Base-by-base conservation (phyloP, 805 yeast species). In the Sugiyamaella marilandica region DNA sequence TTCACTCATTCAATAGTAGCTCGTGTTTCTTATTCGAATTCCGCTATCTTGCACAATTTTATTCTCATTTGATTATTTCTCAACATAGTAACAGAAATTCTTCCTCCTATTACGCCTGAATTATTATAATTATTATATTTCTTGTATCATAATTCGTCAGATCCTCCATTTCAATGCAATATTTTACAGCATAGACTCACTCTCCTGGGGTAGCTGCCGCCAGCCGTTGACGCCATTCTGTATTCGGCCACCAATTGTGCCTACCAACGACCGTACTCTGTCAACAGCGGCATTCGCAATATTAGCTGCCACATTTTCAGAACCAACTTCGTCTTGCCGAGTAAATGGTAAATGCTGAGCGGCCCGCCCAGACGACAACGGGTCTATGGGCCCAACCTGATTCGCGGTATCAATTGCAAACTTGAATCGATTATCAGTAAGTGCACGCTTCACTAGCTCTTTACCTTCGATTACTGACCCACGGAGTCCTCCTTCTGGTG, bases 401-500 rank as follows among this genome's bases (percentile, higher is more conserved):
- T 24, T 26, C 13, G 9, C 21, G 13, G 13, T 36, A 31, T 54
- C 53, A 13, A 58, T 51, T 2, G 63, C 62, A 43, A 49, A 61
- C 33, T 60, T 36, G 50, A 51, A 62, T 16, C 60, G 49, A 1
- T 60, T 41, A 39, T 62, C 69, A 16, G 59, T 62, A 11, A 66
- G 51, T 1, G 71, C 64, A 5, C 71, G 53, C 11, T 57, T 45
- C 18, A 67, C 69, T 2, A 69, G 61, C 52, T 65, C 70, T 5
- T 67, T 57, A 36, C 73, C 73, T 47, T 69, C 73, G 3, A 66
- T 56, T 29, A 61, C 60, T 5, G 68, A 56, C 5, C 57, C 54
- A 8, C 49, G 41, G 10, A 29, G 11, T 7, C 14, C 50, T 18
- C 37, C 37, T 10, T 45, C 47, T 10, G 45, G 47, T 7, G 33